Conservation (phyloP, 169 alveolate species). For the Plasmodium inui region DNA sequence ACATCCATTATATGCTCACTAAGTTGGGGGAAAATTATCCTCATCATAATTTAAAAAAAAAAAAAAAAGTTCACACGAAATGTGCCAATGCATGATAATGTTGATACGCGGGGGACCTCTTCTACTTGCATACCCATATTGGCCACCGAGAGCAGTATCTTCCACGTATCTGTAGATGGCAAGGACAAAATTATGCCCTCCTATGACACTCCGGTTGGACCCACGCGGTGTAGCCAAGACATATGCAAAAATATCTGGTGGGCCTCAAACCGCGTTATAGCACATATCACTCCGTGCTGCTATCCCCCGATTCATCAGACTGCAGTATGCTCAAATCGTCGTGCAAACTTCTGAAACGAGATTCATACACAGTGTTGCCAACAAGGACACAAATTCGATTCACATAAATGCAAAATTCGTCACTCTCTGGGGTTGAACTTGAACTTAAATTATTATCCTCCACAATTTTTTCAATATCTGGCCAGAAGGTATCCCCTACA, state of each 20-base stretch:
- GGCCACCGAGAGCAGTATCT: not conserved
- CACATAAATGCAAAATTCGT: constrained; percentile 55
- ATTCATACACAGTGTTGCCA: constrained; percentile 56
- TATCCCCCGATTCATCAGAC: constrained; percentile 26
- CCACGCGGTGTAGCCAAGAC: not conserved
- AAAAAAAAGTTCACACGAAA: not conserved
- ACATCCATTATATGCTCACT: not conserved
- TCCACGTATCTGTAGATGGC: not conserved
- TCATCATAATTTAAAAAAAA: not conserved
- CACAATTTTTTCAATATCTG: constrained; percentile 16
- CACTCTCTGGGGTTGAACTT: not conserved
- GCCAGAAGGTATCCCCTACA: constrained; percentile 17
- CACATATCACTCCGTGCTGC: constrained; percentile 25
- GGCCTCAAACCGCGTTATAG: not conserved
- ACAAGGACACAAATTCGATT: constrained; percentile 47
- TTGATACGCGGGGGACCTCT: not conserved
- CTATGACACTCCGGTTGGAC: not conserved
- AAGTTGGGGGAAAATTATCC: not conserved
- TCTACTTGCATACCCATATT: not conserved
- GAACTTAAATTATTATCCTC: not conserved
- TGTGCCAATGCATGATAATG: not conserved
- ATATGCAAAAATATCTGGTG: not conserved
- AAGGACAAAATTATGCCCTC: not conserved
- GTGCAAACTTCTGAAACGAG: constrained; percentile 19
- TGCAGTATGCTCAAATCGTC: not conserved